Percentiles rank a stretch among this genome's conserved stretches.
These are phyloP conservation scores for Fusarium globosum DNA, from an alignment of 2,329 filamentous ascomycete species.

Conservation along the genomic window DNA sequence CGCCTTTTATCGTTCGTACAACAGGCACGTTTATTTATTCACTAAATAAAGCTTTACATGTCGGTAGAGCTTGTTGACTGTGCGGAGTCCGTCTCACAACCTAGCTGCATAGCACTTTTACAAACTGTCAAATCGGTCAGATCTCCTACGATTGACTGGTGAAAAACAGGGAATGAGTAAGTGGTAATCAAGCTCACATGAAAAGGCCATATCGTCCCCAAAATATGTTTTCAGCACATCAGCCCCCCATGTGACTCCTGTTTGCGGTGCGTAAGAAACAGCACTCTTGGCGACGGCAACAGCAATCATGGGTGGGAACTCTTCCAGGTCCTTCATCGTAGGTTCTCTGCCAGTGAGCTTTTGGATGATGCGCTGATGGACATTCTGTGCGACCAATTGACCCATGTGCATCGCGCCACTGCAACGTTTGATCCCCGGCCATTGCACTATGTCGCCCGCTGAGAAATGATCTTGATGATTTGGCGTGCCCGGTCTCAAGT, in stretches of 20 bases:
- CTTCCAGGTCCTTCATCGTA: not conserved
- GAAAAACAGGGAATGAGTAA: too few relatives aligned
- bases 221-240: not conserved
- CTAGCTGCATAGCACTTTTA: not conserved
- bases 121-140: not conserved
- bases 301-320: not conserved
- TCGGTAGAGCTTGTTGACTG: not conserved
- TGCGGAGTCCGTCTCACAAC: too few relatives aligned
- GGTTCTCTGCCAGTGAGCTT: not conserved
- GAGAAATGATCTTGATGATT: not conserved
- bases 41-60: not conserved
- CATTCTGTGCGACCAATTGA: not conserved
- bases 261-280: not conserved
- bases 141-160: not conserved
- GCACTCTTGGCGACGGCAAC: not conserved
- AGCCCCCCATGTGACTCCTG: not conserved
- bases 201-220: not conserved
- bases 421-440: not conserved
- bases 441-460: not conserved
- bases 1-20: too few relatives aligned
- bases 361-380: not conserved
- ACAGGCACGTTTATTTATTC: not conserved
- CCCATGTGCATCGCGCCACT: not conserved
- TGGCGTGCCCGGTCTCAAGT: not conserved
- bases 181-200: not conserved